Percentiles rank a stretch among this genome's conserved stretches.
phyloP scores from a whole-genome alignment of 2,329 filamentous ascomycete genomes.

The Fusarium circinatum region DNA sequence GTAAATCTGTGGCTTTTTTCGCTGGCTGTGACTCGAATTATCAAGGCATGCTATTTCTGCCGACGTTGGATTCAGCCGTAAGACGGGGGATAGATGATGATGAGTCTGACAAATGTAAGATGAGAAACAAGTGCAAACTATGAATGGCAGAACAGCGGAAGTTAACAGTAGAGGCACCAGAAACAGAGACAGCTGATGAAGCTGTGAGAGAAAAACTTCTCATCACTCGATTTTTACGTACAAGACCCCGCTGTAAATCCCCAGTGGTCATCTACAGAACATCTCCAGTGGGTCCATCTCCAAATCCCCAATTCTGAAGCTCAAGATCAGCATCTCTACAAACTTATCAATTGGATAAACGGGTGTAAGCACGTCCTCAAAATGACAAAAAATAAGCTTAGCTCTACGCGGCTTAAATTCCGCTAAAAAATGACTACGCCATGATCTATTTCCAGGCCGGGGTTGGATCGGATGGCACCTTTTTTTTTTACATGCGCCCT shows the following conservation, averaged over 20 bases:
- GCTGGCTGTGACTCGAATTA: conserved; percentile 19
- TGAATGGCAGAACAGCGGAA: accelerated
- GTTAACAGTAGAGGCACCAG: no score
- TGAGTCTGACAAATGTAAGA: conserved; percentile 10
- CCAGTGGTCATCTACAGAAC: neutral
- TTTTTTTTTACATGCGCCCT: conserved; percentile 18
- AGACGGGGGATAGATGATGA: neutral
- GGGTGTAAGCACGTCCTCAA: neutral
- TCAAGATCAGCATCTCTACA: neutral
- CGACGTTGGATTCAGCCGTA: conserved; percentile 17
- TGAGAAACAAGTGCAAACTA: neutral
- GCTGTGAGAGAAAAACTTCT: neutral
- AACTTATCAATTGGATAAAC: conserved; percentile 15
- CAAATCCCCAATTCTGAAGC: neutral
- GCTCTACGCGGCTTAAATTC: neutral
- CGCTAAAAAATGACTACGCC: neutral
- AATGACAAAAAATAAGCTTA: conserved; percentile 3
- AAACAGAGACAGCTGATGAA: no score
- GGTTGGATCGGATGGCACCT: conserved; percentile 25
- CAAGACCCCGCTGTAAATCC: conserved; percentile 18
- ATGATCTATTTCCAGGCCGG: conserved; percentile 1
- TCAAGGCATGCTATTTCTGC: neutral
- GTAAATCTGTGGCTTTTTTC: conserved; percentile 31
- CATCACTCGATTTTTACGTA: conserved; percentile 33
- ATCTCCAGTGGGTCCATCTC: conserved; percentile 27